A percentile compares a stretch with the other conserved stretches of the same genome.
phyloP scores from a whole-genome alignment of 805 yeast genomes.

The Saccharomyces eubayanus region DNA sequence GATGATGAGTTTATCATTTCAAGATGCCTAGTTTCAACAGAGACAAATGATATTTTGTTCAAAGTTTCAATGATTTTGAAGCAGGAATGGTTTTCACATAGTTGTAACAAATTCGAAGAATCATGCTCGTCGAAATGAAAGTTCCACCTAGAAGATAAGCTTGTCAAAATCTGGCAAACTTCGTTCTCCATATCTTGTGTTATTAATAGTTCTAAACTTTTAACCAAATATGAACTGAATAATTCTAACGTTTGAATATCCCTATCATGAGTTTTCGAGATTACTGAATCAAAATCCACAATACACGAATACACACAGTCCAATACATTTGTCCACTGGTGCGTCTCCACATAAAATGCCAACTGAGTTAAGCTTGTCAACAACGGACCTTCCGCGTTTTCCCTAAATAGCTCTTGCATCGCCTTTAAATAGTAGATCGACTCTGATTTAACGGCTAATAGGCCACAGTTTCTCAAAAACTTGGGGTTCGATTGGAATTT shows the following conservation, averaged over 20 bases:
- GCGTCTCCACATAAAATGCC: constrained; percentile 18
- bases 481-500: constrained; percentile 1
- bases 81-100: constrained; percentile 13
- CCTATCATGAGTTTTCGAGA: not conserved
- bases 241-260: not conserved
- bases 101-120: constrained; percentile 4
- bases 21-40: not conserved
- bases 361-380: constrained; percentile 7
- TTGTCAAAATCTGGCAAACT: not conserved
- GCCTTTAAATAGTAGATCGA: constrained; percentile 10
- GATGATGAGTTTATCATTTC: not conserved
- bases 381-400: not conserved
- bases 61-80: constrained; percentile 5
- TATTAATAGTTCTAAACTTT: constrained; percentile 2
- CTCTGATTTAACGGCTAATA: constrained; percentile 10
- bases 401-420: constrained; percentile 2
- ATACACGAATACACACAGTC: constrained; percentile 3
- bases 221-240: not conserved
- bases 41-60: not conserved
- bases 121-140: constrained; percentile 10
- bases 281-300: not conserved
- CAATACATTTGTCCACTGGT: constrained; percentile 13
- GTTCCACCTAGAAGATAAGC: not conserved
- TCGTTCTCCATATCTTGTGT: constrained; percentile 3
- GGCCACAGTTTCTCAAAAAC: constrained; percentile 14